phyloP scores from a whole-genome alignment of 768 basidiomycete genomes.

The Agrocybe praecox region DNA sequence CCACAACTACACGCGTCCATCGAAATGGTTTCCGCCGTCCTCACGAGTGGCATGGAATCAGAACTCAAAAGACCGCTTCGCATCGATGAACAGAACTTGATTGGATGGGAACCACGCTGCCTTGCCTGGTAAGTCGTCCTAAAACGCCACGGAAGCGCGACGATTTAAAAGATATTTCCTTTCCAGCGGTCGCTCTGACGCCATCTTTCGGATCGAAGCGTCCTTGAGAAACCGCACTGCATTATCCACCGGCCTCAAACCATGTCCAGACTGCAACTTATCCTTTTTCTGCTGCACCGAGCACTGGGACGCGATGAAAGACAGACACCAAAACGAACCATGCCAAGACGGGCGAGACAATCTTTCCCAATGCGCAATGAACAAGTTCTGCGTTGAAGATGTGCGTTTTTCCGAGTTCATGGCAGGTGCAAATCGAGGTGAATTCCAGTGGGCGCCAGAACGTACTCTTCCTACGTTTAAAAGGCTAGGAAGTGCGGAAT shows the following conservation, averaged over 20 bases:
- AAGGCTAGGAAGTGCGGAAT: slow-evolving; percentile 24
- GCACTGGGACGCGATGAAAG: slow-evolving; percentile 23
- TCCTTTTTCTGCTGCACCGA: slow-evolving; percentile 30
- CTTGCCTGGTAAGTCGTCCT: slow-evolving; percentile 26
- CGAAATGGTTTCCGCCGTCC: slow-evolving; percentile 8
- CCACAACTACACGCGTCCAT: slow-evolving; percentile 16
- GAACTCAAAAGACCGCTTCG: slow-evolving; percentile 17
- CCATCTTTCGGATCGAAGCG: slow-evolving; percentile 25
- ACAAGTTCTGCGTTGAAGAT: slow-evolving; percentile 26
- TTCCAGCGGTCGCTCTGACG: slow-evolving; percentile 28
- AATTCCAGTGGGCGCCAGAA: slow-evolving; percentile 32
- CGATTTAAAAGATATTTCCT: background rate
- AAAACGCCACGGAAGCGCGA: no score
- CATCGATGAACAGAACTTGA: slow-evolving; percentile 25
- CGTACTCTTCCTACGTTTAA: slow-evolving; percentile 24
- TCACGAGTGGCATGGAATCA: slow-evolving; percentile 7
- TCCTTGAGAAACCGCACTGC: background rate
- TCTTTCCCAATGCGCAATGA: slow-evolving; percentile 30
- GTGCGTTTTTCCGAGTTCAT: slow-evolving; percentile 17
- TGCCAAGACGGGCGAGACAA: slow-evolving; percentile 23
- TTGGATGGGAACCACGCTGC: slow-evolving; percentile 31
- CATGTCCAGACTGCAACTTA: slow-evolving; percentile 27
- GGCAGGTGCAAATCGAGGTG: slow-evolving; percentile 13
- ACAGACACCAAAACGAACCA: slow-evolving; percentile 18
- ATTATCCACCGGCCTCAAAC: slow-evolving; percentile 10